Evolutionary conservation across 805 yeast genomes (phyloP).

Genomic region (Huiozyma sinensis): DNA sequence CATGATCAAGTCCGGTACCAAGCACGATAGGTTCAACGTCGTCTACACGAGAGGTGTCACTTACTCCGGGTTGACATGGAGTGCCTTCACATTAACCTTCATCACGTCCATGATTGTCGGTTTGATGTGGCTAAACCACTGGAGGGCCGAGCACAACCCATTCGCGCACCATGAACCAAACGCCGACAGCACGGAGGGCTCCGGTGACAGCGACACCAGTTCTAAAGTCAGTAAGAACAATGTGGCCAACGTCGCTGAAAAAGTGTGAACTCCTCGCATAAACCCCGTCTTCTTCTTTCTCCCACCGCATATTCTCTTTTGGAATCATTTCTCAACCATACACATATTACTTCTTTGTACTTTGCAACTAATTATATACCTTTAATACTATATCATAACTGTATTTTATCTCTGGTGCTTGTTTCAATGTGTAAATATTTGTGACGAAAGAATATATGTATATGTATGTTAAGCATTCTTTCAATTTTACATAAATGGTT

Average conservation of each 20-base stretch:
- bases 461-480: neutral
- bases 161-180: neutral
- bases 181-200: neutral
- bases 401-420: too few relatives aligned
- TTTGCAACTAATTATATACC: neutral
- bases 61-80: conserved; percentile 23
- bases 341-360: neutral
- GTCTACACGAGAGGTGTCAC: conserved; percentile 16
- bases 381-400: too few relatives aligned
- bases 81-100: conserved; percentile 20
- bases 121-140: conserved; percentile 5
- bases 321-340: neutral
- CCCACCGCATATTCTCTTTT: too few relatives aligned
- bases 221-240: conserved; percentile 1
- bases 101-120: conserved; percentile 10
- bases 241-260: neutral
- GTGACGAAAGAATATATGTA: neutral
- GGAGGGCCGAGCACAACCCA: conserved; percentile 3
- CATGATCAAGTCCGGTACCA: conserved; percentile 25
- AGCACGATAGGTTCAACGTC: conserved; percentile 23
- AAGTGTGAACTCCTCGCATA: neutral
- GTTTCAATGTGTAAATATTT: too few relatives aligned
- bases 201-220: conserved; percentile 1
- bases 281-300: neutral
- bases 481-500: conserved; percentile 5